Base-by-base conservation (phyloP, 441 rosid species). In the Pelargonium fulgidum region DNA sequence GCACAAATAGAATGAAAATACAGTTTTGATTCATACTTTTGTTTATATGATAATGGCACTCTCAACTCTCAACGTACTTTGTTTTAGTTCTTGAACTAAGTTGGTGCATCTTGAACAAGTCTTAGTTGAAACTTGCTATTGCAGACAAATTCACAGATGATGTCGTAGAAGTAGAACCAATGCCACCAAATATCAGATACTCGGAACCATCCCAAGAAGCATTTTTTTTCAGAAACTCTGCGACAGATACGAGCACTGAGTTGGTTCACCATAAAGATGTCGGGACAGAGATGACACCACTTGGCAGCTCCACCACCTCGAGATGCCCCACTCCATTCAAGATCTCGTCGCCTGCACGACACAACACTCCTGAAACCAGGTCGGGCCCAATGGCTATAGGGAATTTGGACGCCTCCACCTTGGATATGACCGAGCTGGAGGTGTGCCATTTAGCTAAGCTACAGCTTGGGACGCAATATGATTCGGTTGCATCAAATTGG, bases 201-300 rank as follows among this genome's bases (percentile, higher is more conserved):
- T 80, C 86, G 39, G 86, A 82, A 69, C 86, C 89, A 72, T 83
- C 88, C 67, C 90, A 85, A 69, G 87, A 89, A 83, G 89, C 93
- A 19, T 89, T 93, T 79, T 72, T 88, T 19, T 91, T 91, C 82
- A 81, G 82, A 79, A 87, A 85, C 78, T 72, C 87, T 76, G 81
- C 77, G 87, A 84, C 73, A 78, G 88, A 82, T 67, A 85, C 80
- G 26, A 75, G 80, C 65, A 81, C 85, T 2, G 90, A 83, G 48
- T 78, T 79, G 45, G 75, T 74, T 52, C 84, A 79, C 45, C 97
- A 85, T 81, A 85, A 86, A 81, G 97, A 93, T 72, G 72, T 80
- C 1, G 96, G 97, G 69, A 93, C 96, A 67, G 97, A 91, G 79
- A 93, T 93, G 99, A 93, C 97, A 47, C 95, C 99, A 7, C 70